Evolutionary conservation across 2,329 filamentous ascomycete genomes (phyloP).

Genomic region (Rhinocladiella similis): DNA sequence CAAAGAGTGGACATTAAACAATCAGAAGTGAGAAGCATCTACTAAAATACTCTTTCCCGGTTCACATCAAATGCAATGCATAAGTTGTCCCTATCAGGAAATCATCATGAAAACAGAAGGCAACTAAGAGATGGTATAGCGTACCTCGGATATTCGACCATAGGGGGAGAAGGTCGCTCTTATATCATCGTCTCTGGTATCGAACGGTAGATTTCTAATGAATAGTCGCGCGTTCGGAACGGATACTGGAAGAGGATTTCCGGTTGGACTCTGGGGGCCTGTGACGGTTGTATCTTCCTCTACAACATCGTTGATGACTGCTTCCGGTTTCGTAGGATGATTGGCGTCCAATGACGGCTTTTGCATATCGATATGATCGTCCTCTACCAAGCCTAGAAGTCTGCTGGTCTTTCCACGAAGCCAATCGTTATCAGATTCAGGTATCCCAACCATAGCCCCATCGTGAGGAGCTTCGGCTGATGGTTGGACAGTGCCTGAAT

Average conservation of each 20-base stretch:
- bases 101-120: conserved; percentile 74
- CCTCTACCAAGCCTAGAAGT: conserved; percentile 79
- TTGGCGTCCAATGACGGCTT: conserved; percentile 18
- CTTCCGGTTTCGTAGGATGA: conserved; percentile 6
- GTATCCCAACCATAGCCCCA: not conserved
- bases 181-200: conserved; percentile 74
- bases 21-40: conserved; percentile 96
- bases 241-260: conserved; percentile 27
- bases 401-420: conserved; percentile 84
- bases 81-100: conserved; percentile 99
- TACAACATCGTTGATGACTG: too few species aligned
- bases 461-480: not conserved
- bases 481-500: not conserved
- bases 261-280: not conserved
- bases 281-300: conserved; percentile 2
- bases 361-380: conserved; percentile 55
- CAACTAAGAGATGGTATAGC: conserved; percentile 38
- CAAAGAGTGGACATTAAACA: conserved; percentile 31
- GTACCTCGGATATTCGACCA: conserved; percentile 84
- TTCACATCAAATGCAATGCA: conserved; percentile 89
- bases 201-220: conserved; percentile 84
- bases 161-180: conserved; percentile 68
- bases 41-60: conserved; percentile 98
- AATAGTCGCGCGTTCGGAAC: conserved; percentile 71
- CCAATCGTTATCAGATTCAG: conserved; percentile 80